A percentile compares a stretch with the other conserved stretches of the same genome.
Conservation (phyloP, 1,284 basidiomycete genomes). For the Ustilago sp. region DNA sequence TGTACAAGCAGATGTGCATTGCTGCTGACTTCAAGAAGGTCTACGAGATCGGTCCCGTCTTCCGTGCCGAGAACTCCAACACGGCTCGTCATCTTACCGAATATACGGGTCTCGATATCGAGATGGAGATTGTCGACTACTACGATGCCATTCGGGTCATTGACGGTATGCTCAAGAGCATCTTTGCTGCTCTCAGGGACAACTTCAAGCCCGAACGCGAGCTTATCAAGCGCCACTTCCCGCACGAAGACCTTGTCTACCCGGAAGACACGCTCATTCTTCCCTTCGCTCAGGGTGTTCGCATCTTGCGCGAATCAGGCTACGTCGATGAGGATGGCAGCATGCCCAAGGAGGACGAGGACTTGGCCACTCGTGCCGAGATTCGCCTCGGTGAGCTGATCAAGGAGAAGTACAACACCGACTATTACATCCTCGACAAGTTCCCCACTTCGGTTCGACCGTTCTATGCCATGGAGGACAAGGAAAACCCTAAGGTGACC, state of each 20-base stretch:
- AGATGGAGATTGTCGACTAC: slow-evolving; percentile 67
- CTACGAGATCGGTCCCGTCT: slow-evolving; percentile 67
- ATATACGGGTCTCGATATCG: slow-evolving; percentile 66
- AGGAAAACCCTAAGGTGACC: slow-evolving; percentile 55
- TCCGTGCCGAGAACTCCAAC: slow-evolving; percentile 67
- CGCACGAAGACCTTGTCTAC: slow-evolving; percentile 66
- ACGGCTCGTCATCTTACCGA: slow-evolving; percentile 66
- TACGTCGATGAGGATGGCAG: slow-evolving; percentile 62
- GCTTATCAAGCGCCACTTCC: slow-evolving; percentile 55
- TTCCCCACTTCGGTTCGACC: slow-evolving; percentile 82
- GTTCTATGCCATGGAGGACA: slow-evolving; percentile 82
- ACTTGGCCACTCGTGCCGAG: slow-evolving; percentile 85
- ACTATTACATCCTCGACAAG: slow-evolving; percentile 72
- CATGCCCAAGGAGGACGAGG: slow-evolving; percentile 61
- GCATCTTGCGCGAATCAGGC: slow-evolving; percentile 73
- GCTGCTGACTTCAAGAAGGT: slow-evolving; percentile 63
- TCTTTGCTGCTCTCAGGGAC: slow-evolving; percentile 53
- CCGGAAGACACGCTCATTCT: slow-evolving; percentile 72
- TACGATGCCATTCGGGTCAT: slow-evolving; percentile 65
- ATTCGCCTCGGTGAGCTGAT: slow-evolving; percentile 89
- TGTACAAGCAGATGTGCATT: slow-evolving; percentile 68
- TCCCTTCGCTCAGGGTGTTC: slow-evolving; percentile 86
- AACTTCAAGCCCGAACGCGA: slow-evolving; percentile 53
- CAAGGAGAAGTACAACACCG: slow-evolving; percentile 91
- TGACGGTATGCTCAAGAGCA: slow-evolving; percentile 65